phyloP scores from a whole-genome alignment of 768 basidiomycete genomes.

The Lactifluus hygrophoroides region DNA sequence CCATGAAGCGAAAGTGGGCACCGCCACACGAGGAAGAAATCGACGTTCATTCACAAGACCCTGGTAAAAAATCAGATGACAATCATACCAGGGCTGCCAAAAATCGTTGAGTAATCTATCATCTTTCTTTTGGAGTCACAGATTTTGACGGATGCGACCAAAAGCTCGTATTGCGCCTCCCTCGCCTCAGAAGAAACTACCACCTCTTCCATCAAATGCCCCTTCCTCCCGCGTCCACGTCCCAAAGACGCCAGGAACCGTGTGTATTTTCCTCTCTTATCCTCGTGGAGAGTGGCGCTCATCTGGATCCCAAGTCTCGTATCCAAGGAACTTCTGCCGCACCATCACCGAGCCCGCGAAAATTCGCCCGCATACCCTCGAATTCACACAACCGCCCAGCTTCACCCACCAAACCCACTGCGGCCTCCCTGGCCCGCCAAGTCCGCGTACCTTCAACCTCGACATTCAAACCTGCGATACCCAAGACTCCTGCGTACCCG shows the following conservation, averaged over 20 bases:
- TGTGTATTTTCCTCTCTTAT: slow-evolving; percentile 14
- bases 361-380: slow-evolving; percentile 24
- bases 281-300: slow-evolving; percentile 4
- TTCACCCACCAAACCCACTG: slow-evolving; percentile 44
- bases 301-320: slow-evolving; percentile 21
- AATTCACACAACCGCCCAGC: slow-evolving; percentile 32
- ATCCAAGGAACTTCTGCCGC: slow-evolving; percentile 24
- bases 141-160: slow-evolving; percentile 17
- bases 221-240: slow-evolving; percentile 19
- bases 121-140: not conserved
- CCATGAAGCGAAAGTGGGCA: slow-evolving; percentile 72
- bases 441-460: slow-evolving; percentile 45
- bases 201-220: slow-evolving; percentile 22
- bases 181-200: slow-evolving; percentile 43
- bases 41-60: slow-evolving; percentile 31
- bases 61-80: slow-evolving; percentile 13
- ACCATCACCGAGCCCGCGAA: slow-evolving; percentile 32
- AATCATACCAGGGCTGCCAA: slow-evolving; percentile 23
- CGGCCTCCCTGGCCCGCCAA: slow-evolving; percentile 25
- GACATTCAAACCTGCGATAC: slow-evolving; percentile 65
- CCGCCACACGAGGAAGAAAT: slow-evolving; percentile 50
- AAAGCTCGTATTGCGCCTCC: slow-evolving; percentile 47
- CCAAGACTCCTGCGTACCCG: slow-evolving; percentile 48
- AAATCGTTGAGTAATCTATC: slow-evolving; percentile 13
- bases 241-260: slow-evolving; percentile 27